phyloP scores from a whole-genome alignment of 805 yeast genomes.

The Yarrowia sp. region DNA sequence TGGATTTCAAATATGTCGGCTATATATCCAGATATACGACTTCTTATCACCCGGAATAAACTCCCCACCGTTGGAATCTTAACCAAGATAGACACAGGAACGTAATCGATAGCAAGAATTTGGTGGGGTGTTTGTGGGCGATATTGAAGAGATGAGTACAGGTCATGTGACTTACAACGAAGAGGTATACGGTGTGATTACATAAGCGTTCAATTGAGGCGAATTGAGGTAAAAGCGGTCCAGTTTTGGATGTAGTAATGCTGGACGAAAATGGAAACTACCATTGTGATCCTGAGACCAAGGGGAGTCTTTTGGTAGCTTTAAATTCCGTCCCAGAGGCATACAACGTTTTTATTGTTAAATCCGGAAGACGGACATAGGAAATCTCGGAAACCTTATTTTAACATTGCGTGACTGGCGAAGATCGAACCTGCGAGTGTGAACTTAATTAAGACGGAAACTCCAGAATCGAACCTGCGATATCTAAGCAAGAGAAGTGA shows the following conservation, averaged over 20 bases:
- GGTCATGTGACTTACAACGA: neutral
- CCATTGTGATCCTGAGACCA: no score
- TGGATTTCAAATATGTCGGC: neutral
- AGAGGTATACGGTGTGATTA: neutral
- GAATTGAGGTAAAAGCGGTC: no score
- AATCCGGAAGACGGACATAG: no score
- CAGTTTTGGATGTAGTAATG: no score
- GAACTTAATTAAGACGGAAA: neutral
- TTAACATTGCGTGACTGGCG: no score
- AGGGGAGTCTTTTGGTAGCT: no score
- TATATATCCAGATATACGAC: no score
- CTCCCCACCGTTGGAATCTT: slow-evolving; percentile 34
- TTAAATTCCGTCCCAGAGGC: no score
- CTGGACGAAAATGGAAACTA: no score
- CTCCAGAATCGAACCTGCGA: slow-evolving; percentile 13
- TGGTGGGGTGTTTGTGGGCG: neutral
- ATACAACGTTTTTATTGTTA: no score
- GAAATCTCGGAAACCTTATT: neutral
- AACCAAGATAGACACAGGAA: slow-evolving; percentile 25
- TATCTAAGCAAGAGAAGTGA: neutral
- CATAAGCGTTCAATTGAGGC: neutral
- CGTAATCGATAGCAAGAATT: slow-evolving; percentile 22
- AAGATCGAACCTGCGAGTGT: slow-evolving; percentile 1
- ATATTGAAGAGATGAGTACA: no score
- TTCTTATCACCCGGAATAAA: neutral